Evolutionary conservation across 1,139 yeast genomes (phyloP).

Genomic region (Citeromyces hawaiiensis): DNA sequence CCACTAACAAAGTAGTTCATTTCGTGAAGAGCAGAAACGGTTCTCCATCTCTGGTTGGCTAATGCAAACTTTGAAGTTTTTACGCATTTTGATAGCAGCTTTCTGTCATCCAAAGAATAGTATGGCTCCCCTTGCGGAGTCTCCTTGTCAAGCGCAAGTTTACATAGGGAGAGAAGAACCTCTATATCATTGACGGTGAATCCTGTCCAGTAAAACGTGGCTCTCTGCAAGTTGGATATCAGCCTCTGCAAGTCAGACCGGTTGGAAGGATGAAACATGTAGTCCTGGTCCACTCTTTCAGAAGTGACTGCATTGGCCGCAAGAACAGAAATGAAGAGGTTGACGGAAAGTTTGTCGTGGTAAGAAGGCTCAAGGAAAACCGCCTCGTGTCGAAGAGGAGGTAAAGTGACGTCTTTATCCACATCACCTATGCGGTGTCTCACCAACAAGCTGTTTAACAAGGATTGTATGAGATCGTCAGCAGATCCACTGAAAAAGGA

Average conservation of each 20-base stretch:
- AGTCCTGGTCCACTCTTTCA: conserved; percentile 52
- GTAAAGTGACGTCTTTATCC: conserved; percentile 40
- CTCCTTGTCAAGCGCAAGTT: conserved; percentile 27
- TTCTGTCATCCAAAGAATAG: conserved; percentile 24
- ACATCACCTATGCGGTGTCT: conserved; percentile 42
- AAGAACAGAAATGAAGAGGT: conserved; percentile 50
- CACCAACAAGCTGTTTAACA: conserved; percentile 34
- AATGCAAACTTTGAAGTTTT: conserved; percentile 34
- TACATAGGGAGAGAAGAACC: conserved; percentile 33
- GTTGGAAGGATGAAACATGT: conserved; percentile 55
- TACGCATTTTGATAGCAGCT: conserved; percentile 26
- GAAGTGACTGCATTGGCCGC: conserved; percentile 68
- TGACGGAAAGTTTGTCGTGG: conserved; percentile 46
- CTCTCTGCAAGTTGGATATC: conserved; percentile 46
- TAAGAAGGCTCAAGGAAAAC: conserved; percentile 45
- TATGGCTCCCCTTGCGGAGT: conserved; percentile 13
- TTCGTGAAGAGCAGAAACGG: conserved; percentile 44
- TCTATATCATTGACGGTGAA: conserved; percentile 44
- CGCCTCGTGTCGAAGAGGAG: conserved; percentile 43
- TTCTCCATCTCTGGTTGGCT: conserved; percentile 38
- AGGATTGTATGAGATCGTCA: conserved; percentile 21
- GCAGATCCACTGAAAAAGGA: conserved; percentile 35
- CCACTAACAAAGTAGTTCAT: conserved; percentile 41
- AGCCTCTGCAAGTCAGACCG: conserved; percentile 38
- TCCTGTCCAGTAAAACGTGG: conserved; percentile 69